A percentile compares a stretch with the other conserved stretches of the same genome.
phyloP scores from a whole-genome alignment of 1,284 basidiomycete species.

The Marasmius sp. region DNA sequence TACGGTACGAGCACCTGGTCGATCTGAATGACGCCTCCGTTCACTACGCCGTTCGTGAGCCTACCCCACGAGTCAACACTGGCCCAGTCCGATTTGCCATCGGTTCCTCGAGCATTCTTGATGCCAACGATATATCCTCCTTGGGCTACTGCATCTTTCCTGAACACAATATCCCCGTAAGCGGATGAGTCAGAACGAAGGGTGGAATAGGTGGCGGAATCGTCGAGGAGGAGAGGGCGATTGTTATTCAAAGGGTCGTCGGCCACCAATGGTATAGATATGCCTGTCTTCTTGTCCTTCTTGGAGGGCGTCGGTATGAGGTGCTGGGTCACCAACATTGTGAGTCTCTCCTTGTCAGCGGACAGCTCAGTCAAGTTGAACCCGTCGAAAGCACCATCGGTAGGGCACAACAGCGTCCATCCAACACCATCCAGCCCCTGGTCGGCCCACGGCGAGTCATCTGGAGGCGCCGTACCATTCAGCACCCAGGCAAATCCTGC shows the following conservation, averaged over 20 bases:
- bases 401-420: conserved; percentile 89
- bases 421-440: conserved; percentile 47
- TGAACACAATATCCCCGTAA: conserved; percentile 84
- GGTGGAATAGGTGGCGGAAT: conserved; percentile 74
- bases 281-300: not conserved
- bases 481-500: conserved; percentile 90
- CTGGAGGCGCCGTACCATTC: conserved; percentile 78
- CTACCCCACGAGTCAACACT: conserved; percentile 80
- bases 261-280: conserved; percentile 19
- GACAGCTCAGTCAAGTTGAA: conserved; percentile 84
- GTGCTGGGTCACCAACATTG: conserved; percentile 83
- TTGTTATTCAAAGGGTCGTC: conserved; percentile 55
- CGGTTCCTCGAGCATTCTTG: conserved; percentile 79
- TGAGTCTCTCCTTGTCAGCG: conserved; percentile 58
- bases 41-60: conserved; percentile 65
- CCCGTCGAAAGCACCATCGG: conserved; percentile 90
- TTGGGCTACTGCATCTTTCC: conserved; percentile 46
- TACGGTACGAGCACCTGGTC: conserved; percentile 86
- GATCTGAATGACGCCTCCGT: conserved; percentile 88
- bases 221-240: conserved; percentile 69
- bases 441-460: conserved; percentile 60
- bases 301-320: conserved; percentile 65
- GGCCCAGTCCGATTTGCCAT: conserved; percentile 74
- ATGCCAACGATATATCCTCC: conserved; percentile 81
- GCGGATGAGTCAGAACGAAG: conserved; percentile 60